These are phyloP conservation scores for Mycosphaerelloides madeirae DNA, from an alignment of 2,329 filamentous ascomycete species.

Conservation along the genomic window DNA sequence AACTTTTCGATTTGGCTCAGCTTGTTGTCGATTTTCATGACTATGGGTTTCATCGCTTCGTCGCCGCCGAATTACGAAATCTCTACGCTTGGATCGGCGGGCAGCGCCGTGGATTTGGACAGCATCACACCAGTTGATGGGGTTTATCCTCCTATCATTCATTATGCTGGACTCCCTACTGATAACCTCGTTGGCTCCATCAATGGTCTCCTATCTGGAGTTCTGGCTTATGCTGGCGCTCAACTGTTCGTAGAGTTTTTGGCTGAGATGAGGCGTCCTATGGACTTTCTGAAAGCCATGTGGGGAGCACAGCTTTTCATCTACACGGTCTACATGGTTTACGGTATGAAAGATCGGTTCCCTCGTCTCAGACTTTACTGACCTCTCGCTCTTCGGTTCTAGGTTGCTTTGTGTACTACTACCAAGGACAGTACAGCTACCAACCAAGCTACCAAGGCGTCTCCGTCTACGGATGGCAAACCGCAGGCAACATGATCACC, in stretches of 20 bases:
- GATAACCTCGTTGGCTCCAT: constrained; percentile 17
- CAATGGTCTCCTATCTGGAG: constrained; percentile 22
- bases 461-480: constrained; percentile 36
- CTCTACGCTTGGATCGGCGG: constrained; percentile 17
- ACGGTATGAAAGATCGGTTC: no score
- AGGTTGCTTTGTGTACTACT: constrained; percentile 44
- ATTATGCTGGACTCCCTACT: constrained; percentile 13
- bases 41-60: constrained; percentile 50
- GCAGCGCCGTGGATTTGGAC: constrained; percentile 27
- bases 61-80: constrained; percentile 46
- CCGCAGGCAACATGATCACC: constrained; percentile 39
- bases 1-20: constrained; percentile 55
- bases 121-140: constrained; percentile 28
- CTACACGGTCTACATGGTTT: constrained; percentile 46
- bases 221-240: constrained; percentile 48
- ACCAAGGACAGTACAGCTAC: constrained; percentile 46
- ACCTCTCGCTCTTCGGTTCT: no score
- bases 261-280: constrained; percentile 49
- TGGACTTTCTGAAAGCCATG: constrained; percentile 48
- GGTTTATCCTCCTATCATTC: constrained; percentile 15
- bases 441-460: constrained; percentile 41
- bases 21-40: constrained; percentile 47
- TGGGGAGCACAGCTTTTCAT: constrained; percentile 47
- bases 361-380: no score
- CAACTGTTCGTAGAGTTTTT: constrained; percentile 57